Conservation (phyloP, 257 asterid genomes). For the Solanum medicagineum region DNA sequence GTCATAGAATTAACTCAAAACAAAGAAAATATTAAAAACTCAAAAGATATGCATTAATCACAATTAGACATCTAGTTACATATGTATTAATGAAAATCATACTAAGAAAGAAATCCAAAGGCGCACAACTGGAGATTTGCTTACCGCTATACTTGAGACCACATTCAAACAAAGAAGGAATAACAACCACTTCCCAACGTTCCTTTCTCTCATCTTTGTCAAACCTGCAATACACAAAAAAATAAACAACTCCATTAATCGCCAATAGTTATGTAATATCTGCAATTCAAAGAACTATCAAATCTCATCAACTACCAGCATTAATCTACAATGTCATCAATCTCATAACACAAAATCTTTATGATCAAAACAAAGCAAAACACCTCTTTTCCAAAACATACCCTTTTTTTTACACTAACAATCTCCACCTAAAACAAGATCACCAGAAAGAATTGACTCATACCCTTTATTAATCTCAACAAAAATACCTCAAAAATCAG, state of each 20-base stretch:
- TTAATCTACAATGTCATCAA: neutral
- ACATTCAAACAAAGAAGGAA: constrained; percentile 22
- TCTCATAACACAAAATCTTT: neutral
- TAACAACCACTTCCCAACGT: constrained; percentile 16
- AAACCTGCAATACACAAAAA: neutral
- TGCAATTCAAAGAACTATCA: neutral
- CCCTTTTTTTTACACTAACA: neutral
- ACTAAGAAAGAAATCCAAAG: neutral
- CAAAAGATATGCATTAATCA: neutral
- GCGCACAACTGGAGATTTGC: neutral
- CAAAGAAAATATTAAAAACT: neutral
- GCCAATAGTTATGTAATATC: neutral
- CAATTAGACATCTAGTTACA: neutral
- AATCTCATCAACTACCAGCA: neutral
- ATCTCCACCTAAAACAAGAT: neutral
- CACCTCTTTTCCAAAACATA: neutral
- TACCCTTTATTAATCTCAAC: neutral
- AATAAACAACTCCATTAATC: neutral
- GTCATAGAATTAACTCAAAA: neutral
- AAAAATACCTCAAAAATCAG: neutral
- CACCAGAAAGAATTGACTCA: neutral
- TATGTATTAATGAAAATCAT: neutral
- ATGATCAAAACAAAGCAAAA: neutral
- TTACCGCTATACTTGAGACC: constrained; percentile 40
- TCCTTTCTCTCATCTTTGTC: constrained; percentile 18